Evolutionary conservation across 768 basidiomycete genomes (phyloP).

Genomic region (Lepiota brunneoincarnata): DNA sequence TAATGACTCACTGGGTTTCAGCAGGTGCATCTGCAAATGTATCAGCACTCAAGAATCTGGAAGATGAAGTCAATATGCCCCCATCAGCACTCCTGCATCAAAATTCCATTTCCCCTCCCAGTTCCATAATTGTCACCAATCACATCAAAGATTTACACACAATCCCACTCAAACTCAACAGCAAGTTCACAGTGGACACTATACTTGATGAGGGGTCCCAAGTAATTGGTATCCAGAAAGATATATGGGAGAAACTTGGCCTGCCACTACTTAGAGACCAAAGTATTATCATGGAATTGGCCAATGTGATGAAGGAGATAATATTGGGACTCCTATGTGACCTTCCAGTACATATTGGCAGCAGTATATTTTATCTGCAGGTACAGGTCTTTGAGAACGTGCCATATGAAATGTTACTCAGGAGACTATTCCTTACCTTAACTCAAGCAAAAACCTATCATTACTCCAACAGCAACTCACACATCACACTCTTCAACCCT

Average conservation of each 20-base stretch:
- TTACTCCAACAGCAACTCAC: too few relatives aligned
- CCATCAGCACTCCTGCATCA: neutral
- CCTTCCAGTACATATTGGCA: too few relatives aligned
- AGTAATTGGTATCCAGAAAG: neutral
- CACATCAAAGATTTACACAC: slow-evolving; percentile 5
- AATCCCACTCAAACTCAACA: neutral
- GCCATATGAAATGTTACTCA: slow-evolving; percentile 16
- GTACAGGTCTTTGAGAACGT: slow-evolving; percentile 16
- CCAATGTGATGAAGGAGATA: slow-evolving; percentile 1
- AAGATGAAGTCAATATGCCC: fast-evolving
- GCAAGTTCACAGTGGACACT: neutral
- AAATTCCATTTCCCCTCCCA: neutral
- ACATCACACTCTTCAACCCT: too few relatives aligned
- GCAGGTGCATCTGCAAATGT: neutral
- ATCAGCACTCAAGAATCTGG: neutral
- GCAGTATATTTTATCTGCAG: slow-evolving; percentile 14
- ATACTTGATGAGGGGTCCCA: neutral
- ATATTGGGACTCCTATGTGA: slow-evolving; percentile 9
- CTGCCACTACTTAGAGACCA: slow-evolving; percentile 3
- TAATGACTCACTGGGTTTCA: neutral
- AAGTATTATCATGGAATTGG: slow-evolving; percentile 12
- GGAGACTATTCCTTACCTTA: slow-evolving; percentile 15
- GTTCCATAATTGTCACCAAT: neutral
- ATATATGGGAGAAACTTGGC: slow-evolving; percentile 9
- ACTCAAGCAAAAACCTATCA: too few relatives aligned